Percentiles rank a stretch among this genome's conserved stretches.
These are phyloP conservation scores for Salix koriyanagi DNA, from an alignment of 345 rosid species.

Conservation along the genomic window DNA sequence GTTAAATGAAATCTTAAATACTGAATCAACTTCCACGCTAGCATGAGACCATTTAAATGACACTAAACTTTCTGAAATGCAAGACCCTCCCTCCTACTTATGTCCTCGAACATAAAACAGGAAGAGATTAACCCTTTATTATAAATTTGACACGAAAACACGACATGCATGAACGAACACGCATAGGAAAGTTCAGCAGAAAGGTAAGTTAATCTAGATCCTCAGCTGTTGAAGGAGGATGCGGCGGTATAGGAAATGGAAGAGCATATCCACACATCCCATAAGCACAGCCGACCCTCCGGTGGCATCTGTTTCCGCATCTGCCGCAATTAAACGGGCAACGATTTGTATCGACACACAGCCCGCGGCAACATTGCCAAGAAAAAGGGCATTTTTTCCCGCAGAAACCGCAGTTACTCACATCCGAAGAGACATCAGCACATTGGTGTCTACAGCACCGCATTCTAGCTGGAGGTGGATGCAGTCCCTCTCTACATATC, in stretches of 20 bases:
- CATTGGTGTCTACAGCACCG: constrained; percentile 48
- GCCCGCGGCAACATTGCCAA: constrained; percentile 48
- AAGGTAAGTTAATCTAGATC: too few species aligned
- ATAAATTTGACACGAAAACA: neutral
- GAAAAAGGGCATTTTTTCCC: constrained; percentile 37
- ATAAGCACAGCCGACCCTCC: constrained; percentile 26
- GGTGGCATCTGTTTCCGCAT: constrained; percentile 44
- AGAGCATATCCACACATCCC: constrained; percentile 62
- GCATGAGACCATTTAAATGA: too few species aligned
- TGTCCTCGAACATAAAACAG: neutral
- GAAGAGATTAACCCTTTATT: neutral
- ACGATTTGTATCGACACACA: constrained; percentile 33
- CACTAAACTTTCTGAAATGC: too few species aligned
- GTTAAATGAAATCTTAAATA: too few species aligned
- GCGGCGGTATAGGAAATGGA: constrained; percentile 4
- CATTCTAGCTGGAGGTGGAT: constrained; percentile 24
- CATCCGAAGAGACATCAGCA: constrained; percentile 40
- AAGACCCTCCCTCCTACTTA: neutral
- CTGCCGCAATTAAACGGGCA: constrained; percentile 40
- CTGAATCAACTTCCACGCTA: too few species aligned
- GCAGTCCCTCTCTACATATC: constrained; percentile 36
- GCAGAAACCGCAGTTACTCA: constrained; percentile 45
- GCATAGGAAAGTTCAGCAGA: too few species aligned
- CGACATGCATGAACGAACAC: neutral
- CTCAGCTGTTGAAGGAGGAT: neutral